Conservation (phyloP, 805 yeast species). For the Isabelozyma rhagii region DNA sequence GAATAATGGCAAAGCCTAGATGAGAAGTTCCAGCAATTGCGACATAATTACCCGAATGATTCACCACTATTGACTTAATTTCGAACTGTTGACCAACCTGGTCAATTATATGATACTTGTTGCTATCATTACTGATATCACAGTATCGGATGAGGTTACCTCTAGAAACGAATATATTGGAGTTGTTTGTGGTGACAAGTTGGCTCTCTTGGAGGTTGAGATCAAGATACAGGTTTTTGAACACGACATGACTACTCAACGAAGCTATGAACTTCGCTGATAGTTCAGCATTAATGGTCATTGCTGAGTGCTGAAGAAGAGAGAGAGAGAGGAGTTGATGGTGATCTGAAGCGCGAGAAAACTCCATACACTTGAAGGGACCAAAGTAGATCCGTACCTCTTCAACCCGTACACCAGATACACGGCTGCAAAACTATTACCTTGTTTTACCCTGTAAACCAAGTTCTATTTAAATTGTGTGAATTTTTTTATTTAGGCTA, state of each 20-base stretch:
- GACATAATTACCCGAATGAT: constrained; percentile 28
- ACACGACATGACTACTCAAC: background rate
- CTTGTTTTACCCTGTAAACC: too few species aligned
- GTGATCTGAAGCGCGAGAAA: background rate
- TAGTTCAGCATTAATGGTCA: background rate
- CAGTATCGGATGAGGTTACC: constrained; percentile 30
- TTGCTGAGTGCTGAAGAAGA: background rate
- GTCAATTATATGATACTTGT: constrained; percentile 19
- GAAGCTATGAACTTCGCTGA: background rate
- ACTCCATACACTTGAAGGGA: too few species aligned
- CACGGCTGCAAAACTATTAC: background rate
- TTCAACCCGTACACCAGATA: background rate
- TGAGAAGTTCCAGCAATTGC: background rate
- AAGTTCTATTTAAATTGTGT: too few species aligned
- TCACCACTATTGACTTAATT: constrained; percentile 33
- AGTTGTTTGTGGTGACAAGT: constrained; percentile 12
- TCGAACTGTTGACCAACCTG: constrained; percentile 17
- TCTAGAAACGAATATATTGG: constrained; percentile 29
- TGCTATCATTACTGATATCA: constrained; percentile 14
- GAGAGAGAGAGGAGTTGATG: background rate
- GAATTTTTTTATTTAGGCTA: too few species aligned
- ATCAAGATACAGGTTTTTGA: background rate
- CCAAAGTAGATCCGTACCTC: background rate
- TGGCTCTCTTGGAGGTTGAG: background rate
- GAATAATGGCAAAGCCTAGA: background rate